A percentile compares a stretch with the other conserved stretches of the same genome.
Evolutionary conservation across 495 filamentous ascomycete genomes (phyloP).

Genomic region (Lentithecium fluviatile): DNA sequence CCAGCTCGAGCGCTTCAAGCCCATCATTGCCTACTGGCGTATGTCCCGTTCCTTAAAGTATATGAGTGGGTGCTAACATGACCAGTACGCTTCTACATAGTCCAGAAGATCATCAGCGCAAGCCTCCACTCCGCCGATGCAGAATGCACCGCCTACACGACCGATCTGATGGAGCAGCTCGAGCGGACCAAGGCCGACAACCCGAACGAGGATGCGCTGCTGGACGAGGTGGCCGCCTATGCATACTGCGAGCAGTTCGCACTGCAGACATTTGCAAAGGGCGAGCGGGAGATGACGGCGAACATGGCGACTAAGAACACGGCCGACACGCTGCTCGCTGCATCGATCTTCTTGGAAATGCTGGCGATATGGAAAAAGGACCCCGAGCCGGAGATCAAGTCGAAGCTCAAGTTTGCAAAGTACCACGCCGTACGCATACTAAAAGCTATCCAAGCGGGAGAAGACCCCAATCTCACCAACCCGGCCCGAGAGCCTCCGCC

Average conservation of each 20-base stretch:
- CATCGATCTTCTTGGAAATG: conserved; percentile 86
- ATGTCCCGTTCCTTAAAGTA: conserved; percentile 38
- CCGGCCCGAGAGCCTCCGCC: conserved; percentile 57
- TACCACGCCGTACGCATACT: conserved; percentile 90
- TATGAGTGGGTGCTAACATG: conserved; percentile 18
- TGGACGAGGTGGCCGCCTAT: conserved; percentile 78
- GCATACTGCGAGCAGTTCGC: conserved; percentile 95
- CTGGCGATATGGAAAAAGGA: conserved; percentile 80
- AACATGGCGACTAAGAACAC: conserved; percentile 89
- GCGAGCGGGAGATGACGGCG: conserved; percentile 74
- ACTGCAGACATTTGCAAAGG: conserved; percentile 79
- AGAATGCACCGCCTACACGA: conserved; percentile 75
- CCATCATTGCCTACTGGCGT: conserved; percentile 94
- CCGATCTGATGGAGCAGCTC: conserved; percentile 83
- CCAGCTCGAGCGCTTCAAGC: conserved; percentile 80
- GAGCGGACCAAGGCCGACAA: conserved; percentile 74
- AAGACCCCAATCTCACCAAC: conserved; percentile 89
- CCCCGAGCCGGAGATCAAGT: conserved; percentile 70
- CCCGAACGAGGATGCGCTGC: conserved; percentile 66
- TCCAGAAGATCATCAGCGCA: conserved; percentile 83
- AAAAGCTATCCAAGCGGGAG: conserved; percentile 85
- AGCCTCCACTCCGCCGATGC: conserved; percentile 72
- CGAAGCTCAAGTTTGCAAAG: conserved; percentile 93
- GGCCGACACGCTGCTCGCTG: conserved; percentile 87
- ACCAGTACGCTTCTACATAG: conserved; percentile 85